A percentile compares a stretch with the other conserved stretches of the same genome.
phyloP scores from a whole-genome alignment of 352 stramenopile genomes.

The Phytophthora ohioensis region DNA sequence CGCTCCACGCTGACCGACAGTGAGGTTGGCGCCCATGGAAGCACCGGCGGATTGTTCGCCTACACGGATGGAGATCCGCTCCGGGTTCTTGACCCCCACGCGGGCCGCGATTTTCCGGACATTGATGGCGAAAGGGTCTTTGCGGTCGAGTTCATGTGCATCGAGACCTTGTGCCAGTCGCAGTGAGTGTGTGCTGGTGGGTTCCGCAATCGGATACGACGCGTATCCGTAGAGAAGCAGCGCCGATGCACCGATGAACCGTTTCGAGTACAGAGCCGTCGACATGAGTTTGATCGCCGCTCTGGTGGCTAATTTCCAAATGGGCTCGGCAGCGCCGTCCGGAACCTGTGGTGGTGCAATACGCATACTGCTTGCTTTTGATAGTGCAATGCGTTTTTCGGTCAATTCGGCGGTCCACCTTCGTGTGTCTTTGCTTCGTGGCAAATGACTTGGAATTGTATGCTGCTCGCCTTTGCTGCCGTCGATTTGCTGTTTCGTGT shows the following conservation, averaged over 20 bases:
- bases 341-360: slow-evolving; percentile 12
- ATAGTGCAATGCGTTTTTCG: slow-evolving; percentile 24
- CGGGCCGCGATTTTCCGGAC: slow-evolving; percentile 66
- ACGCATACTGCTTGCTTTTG: slow-evolving; percentile 9
- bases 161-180: slow-evolving; percentile 65
- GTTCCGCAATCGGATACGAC: slow-evolving; percentile 64
- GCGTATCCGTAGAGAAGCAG: slow-evolving; percentile 42
- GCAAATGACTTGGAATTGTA: slow-evolving; percentile 13
- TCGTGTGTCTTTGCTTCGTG: slow-evolving; percentile 34
- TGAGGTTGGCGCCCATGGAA: slow-evolving; percentile 72
- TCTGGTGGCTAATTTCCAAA: slow-evolving; percentile 43
- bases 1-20: slow-evolving; percentile 57
- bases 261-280: slow-evolving; percentile 41
- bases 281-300: slow-evolving; percentile 43
- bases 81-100: slow-evolving; percentile 73
- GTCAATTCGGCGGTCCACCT: slow-evolving; percentile 21
- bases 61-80: slow-evolving; percentile 74
- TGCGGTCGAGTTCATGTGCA: slow-evolving; percentile 58
- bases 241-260: slow-evolving; percentile 39
- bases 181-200: slow-evolving; percentile 68
- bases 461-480: slow-evolving; percentile 34
- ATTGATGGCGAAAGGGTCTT: slow-evolving; percentile 72
- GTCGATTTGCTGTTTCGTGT: slow-evolving; percentile 27
- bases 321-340: slow-evolving; percentile 17
- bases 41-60: slow-evolving; percentile 67